Base-by-base conservation (phyloP, 1,284 basidiomycete genomes). In the Pascua guehoae region DNA sequence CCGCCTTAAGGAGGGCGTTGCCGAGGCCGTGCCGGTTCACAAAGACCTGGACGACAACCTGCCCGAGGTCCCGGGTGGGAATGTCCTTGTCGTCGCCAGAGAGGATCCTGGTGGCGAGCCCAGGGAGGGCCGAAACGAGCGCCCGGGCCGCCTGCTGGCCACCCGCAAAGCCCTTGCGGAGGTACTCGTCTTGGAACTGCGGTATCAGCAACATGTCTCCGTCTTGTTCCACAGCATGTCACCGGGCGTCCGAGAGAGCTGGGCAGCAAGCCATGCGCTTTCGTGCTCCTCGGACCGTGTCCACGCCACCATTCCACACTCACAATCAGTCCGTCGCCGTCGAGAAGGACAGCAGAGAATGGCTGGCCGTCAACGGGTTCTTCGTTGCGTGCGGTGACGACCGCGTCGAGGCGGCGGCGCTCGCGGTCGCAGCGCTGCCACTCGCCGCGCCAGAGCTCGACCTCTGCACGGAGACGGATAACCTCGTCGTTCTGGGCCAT, bases 271-370 rank as follows among this genome's bases (percentile, higher is more conserved):
- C 0, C 16, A 4, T 12, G 8, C 24, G 11, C 45, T n/a, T 2
- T 37, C 2, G 12, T 9, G 24, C 24, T 32, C 24, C 24, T 32
- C 24, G 24, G 24, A 7, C 7, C 4, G 3, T 32, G 24, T 32
- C 7, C 24, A 32, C 24, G 24, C 24, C 24, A 32, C 24, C 24
- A 32, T 32, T 3, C 24, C 1, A n/a, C 14, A 62, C 72, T 62
- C 50, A 73, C 72, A 16, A 75, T 71, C 8, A 70, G 55, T 8
- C 68, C 67, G 49, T 76, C 72, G 2, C 72, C 72, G 46, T 76
- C 73, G 8, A 76, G 62, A 4, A 76, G 57, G 8, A 74, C 65
- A 2, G 62, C 69, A 0, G 68, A 65, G 51, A 75, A 73, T 2
- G 65, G 60, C 15, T 58, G 36, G 41, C 55, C 44, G 54, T 52